Conservation (phyloP, 345 rosid species). For the Rhizophora mangle region DNA sequence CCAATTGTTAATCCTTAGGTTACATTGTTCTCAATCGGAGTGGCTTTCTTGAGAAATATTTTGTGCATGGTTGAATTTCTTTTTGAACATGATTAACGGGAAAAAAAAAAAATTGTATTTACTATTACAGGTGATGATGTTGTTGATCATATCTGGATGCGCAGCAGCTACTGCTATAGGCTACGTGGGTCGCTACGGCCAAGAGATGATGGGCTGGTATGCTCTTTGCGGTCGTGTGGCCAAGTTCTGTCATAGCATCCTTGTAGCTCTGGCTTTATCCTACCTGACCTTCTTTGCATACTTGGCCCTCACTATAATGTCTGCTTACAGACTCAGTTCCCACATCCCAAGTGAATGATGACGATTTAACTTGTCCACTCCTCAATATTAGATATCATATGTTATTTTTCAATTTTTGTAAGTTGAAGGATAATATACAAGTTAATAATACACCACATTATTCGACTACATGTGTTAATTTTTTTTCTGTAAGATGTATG, state of each 20-base stretch:
- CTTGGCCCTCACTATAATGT: slow-evolving; percentile 34
- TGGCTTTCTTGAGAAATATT: too few species aligned
- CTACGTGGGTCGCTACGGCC: slow-evolving; percentile 42
- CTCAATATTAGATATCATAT: too few species aligned
- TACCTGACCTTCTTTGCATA: slow-evolving; percentile 47
- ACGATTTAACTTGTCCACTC: too few species aligned
- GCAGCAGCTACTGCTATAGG: slow-evolving; percentile 55
- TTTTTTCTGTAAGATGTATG: too few species aligned
- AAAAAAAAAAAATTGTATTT: background rate
- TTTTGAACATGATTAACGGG: too few species aligned
- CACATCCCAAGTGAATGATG: background rate
- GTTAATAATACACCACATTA: too few species aligned
- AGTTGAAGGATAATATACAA: too few species aligned
- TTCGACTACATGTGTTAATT: too few species aligned
- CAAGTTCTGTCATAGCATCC: slow-evolving; percentile 40
- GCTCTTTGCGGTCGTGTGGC: slow-evolving; percentile 32
- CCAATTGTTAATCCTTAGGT: too few species aligned
- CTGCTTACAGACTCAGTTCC: slow-evolving; percentile 34
- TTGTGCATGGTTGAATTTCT: too few species aligned
- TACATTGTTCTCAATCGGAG: too few species aligned
- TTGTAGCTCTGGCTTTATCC: slow-evolving; percentile 38
- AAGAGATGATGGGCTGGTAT: slow-evolving; percentile 39
- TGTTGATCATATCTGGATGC: slow-evolving; percentile 48
- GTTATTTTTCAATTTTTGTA: too few species aligned
- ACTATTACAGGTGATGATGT: slow-evolving; percentile 42